A percentile compares a stretch with the other conserved stretches of the same genome.
phyloP scores from a whole-genome alignment of 2,329 filamentous ascomycete genomes.

The Monosporascus sp. region DNA sequence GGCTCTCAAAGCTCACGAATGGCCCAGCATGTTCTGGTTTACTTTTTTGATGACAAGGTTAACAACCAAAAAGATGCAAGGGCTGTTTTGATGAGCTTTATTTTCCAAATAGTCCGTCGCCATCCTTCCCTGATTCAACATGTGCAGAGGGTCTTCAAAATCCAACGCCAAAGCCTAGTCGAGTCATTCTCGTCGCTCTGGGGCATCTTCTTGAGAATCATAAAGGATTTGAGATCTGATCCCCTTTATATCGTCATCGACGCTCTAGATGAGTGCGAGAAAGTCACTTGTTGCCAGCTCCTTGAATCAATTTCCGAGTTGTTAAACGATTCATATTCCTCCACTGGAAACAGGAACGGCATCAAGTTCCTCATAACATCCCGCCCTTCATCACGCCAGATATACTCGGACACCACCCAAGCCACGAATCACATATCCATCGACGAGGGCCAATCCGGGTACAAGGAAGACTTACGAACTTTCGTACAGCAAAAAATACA shows the following conservation, averaged over 20 bases:
- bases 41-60: constrained; percentile 32
- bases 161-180: constrained; percentile 25
- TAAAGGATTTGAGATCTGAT: constrained; percentile 22
- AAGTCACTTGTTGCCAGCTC: constrained; percentile 17
- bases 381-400: constrained; percentile 17
- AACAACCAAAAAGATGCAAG: constrained; percentile 29
- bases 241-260: constrained; percentile 30
- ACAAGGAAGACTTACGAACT: constrained; percentile 23
- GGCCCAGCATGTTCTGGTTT: constrained; percentile 22
- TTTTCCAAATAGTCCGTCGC: constrained; percentile 29
- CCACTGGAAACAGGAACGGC: constrained; percentile 7
- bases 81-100: constrained; percentile 29
- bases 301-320: constrained; percentile 19
- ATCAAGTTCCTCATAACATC: constrained; percentile 31
- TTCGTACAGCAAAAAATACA: constrained; percentile 28
- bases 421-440: constrained; percentile 14
- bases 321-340: constrained; percentile 6
- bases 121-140: constrained; percentile 28
- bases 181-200: constrained; percentile 30
- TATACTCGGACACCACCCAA: no score
- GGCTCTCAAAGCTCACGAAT: constrained; percentile 1
- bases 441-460: constrained; percentile 15
- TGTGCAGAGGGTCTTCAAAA: constrained; percentile 25
- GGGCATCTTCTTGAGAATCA: constrained; percentile 28
- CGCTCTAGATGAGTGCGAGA: constrained; percentile 34